phyloP scores from a whole-genome alignment of 495 filamentous ascomycete genomes.

The Apiosordaria backusii region DNA sequence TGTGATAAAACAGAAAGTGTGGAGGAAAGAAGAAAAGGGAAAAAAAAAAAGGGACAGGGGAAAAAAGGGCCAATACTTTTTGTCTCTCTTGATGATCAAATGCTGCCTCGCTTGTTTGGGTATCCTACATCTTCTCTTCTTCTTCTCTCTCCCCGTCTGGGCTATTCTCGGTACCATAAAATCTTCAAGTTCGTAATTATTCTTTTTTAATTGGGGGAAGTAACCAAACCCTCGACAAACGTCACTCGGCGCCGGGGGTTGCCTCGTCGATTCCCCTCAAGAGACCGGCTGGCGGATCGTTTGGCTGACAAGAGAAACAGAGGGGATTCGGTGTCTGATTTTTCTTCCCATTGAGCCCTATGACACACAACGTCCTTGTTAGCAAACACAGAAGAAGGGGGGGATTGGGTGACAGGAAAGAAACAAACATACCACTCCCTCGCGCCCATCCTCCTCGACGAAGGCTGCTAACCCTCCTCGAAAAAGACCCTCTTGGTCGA shows the following conservation, averaged over 20 bases:
- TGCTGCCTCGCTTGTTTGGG: background rate
- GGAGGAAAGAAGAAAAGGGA: background rate
- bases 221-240: background rate
- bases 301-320: background rate
- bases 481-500: conserved; percentile 50
- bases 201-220: background rate
- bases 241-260: background rate
- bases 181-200: background rate
- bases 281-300: conserved; percentile 1
- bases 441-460: background rate
- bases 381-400: too few relatives aligned
- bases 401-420: too few relatives aligned
- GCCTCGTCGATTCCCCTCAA: conserved; percentile 7
- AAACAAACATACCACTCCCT: background rate
- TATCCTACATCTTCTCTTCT: conserved; percentile 13
- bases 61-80: background rate
- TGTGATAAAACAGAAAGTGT: background rate
- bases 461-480: conserved; percentile 33
- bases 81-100: background rate
- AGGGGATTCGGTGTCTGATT: background rate
- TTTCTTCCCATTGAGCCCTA: background rate
- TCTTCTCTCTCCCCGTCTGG: background rate
- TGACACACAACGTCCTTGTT: background rate
- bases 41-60: conserved; percentile 8
- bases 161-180: background rate